A percentile compares a stretch with the other conserved stretches of the same genome.
phyloP scores from a whole-genome alignment of 257 asterid species.

The Solanum okadae region DNA sequence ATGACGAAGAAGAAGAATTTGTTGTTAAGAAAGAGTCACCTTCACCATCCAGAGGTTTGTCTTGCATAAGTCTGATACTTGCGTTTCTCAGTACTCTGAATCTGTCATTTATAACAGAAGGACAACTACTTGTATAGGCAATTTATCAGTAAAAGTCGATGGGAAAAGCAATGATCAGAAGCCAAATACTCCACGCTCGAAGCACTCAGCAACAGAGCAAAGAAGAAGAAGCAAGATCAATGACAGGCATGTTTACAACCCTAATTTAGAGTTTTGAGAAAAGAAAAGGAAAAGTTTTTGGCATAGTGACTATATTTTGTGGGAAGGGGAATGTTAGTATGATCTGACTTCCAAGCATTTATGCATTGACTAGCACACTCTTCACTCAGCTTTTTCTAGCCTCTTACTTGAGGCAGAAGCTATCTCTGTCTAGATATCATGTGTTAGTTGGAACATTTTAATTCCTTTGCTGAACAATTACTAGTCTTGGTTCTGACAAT shows the following conservation, averaged over 20 bases:
- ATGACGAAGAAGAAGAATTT: slow-evolving; percentile 67
- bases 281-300: background rate
- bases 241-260: slow-evolving; percentile 62
- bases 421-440: background rate
- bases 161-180: slow-evolving; percentile 56
- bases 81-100: background rate
- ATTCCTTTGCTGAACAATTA: background rate
- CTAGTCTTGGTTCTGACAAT: background rate
- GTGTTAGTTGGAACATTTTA: background rate
- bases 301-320: background rate
- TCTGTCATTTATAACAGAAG: background rate
- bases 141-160: slow-evolving; percentile 55
- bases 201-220: slow-evolving; percentile 98
- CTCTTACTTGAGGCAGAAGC: background rate
- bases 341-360: background rate
- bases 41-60: slow-evolving; percentile 55
- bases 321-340: background rate
- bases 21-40: slow-evolving; percentile 61
- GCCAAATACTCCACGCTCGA: slow-evolving; percentile 91
- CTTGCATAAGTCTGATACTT: background rate
- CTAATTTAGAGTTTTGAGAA: background rate
- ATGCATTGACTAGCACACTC: background rate
- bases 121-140: slow-evolving; percentile 28
- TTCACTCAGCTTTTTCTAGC: background rate
- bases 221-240: slow-evolving; percentile 99